Evolutionary conservation across 1,139 yeast genomes (phyloP).

Genomic region (Schizosaccharomyces versatilis): DNA sequence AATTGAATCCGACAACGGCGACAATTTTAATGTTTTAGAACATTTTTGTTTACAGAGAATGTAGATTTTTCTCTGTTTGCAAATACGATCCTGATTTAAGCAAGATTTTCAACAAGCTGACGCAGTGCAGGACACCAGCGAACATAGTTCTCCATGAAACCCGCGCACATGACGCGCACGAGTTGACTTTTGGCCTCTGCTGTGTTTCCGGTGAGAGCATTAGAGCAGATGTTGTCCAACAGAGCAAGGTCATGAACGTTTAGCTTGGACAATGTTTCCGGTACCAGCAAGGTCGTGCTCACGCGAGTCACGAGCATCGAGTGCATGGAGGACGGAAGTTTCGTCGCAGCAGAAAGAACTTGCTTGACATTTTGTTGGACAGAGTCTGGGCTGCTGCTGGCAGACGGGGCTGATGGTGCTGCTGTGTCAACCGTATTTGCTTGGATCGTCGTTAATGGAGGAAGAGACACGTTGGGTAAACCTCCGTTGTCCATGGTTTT

Average conservation of each 20-base stretch:
- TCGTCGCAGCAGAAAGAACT: not conserved
- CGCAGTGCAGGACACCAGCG: not conserved
- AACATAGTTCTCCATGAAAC: not conserved
- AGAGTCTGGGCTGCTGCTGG: no score
- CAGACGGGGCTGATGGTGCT: no score
- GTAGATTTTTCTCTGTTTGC: no score
- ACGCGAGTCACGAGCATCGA: not conserved
- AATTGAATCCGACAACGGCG: no score
- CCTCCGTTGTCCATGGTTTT: no score
- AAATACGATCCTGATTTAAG: not conserved
- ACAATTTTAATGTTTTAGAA: no score
- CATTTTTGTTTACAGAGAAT: no score
- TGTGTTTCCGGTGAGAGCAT: not conserved
- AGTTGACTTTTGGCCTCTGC: not conserved
- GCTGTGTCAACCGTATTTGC: no score
- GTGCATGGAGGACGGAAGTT: not conserved
- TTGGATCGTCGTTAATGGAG: no score
- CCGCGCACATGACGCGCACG: not conserved
- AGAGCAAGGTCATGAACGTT: not conserved
- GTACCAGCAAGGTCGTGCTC: not conserved
- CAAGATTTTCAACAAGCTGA: not conserved
- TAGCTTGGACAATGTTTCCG: not conserved
- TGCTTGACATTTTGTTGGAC: no score
- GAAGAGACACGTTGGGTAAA: no score
- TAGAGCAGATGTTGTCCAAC: not conserved